Base-by-base conservation (phyloP, 2,329 filamentous ascomycete species). In the Colletotrichum cereale region DNA sequence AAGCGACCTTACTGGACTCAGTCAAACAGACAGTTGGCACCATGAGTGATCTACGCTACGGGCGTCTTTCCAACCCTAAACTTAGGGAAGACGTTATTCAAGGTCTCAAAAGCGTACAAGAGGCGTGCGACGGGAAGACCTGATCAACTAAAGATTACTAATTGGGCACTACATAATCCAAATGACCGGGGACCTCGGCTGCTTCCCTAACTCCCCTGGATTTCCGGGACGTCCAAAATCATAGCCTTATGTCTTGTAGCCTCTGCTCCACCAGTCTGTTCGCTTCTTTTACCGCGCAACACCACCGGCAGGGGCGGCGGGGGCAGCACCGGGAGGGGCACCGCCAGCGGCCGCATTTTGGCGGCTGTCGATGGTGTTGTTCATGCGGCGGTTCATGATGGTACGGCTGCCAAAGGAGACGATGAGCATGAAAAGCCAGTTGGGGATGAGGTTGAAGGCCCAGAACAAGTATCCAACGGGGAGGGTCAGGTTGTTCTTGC, bases 41-140 rank as follows among this genome's bases (percentile, higher is more conserved):
- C 58, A 83, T 97, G 79, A 97, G 94, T 80, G 93, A 97, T 80
- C 85, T 97, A 66, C 90, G 93, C 56, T 96, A 96, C 77, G 94
- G 95, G 47, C 91, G 90, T 66, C 87, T 96, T 69, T 86, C 88
- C 44, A 92, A 93, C 73, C 80, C 86, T 29, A 86, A 89, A 71
- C 82, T 95, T 40, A 86, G 85, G 34, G 86, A 89, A 57, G 91
- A 95, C 74, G 88, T 94, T 38, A 82, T 94, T 24, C 88, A 91
- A 57, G 91, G 91, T 7, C 83, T 96, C 44, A 83, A 85, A 73
- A 86, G 87, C 73, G 84, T 94, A 42, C 89, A 93, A 78, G 85
- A 89, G 73, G 85, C 87, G 31, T 95, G 92, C 79, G 86, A 88
- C 71, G 78, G 75, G 67, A 87, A 85, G 73, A 79, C 75, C 47